Conservation (phyloP, 1,139 yeast species). For the Diutina sp. region DNA sequence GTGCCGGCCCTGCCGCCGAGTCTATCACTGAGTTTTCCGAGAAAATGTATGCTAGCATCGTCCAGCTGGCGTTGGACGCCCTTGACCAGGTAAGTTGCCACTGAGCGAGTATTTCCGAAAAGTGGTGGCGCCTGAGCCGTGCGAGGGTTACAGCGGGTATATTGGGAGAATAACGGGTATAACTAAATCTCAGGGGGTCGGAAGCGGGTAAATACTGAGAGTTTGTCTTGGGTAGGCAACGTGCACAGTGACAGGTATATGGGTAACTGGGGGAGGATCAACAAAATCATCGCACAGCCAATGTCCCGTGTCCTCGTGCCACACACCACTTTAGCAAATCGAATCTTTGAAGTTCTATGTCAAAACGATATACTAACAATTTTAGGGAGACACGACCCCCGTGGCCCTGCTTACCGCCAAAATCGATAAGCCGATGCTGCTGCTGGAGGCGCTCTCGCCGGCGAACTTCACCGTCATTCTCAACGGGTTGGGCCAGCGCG, state of each 20-base stretch:
- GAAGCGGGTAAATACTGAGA: too few relatives aligned
- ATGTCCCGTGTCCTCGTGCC: background rate
- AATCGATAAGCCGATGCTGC: conserved; percentile 19
- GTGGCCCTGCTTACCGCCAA: conserved; percentile 25
- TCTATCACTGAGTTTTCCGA: conserved; percentile 20
- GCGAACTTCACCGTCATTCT: conserved; percentile 24
- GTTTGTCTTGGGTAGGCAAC: background rate
- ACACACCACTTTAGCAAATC: background rate
- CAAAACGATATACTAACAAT: conserved; percentile 11
- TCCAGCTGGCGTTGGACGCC: conserved; percentile 58
- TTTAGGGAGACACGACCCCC: conserved; percentile 22
- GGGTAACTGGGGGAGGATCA: background rate
- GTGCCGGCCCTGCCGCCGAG: background rate
- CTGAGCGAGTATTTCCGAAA: background rate
- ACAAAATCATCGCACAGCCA: conserved; percentile 1
- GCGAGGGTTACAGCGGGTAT: background rate
- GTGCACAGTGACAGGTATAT: background rate
- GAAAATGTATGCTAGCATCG: conserved; percentile 50
- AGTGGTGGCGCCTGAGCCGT: background rate
- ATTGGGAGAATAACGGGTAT: background rate
- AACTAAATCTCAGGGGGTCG: background rate
- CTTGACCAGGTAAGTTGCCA: conserved; percentile 43
- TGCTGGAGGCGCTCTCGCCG: conserved; percentile 23
- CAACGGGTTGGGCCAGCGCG: conserved; percentile 20
- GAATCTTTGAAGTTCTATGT: background rate